These are phyloP conservation scores for Thielaviopsis musarum DNA, from an alignment of 2,329 filamentous ascomycete species.

Conservation along the genomic window DNA sequence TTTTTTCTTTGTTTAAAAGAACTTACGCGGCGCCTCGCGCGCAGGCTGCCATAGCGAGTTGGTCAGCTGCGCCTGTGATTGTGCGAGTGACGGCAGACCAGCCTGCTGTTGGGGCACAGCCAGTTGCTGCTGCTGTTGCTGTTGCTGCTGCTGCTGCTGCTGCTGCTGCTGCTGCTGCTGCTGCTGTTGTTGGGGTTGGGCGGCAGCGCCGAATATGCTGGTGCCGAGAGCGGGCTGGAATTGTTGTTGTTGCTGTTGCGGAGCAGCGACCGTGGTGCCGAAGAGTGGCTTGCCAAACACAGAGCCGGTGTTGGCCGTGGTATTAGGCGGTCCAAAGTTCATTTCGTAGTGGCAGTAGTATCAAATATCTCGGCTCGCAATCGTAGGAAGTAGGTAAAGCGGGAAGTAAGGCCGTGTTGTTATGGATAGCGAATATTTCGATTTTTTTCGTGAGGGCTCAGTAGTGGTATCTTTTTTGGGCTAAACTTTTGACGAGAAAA, in stretches of 20 bases:
- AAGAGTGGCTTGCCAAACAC: constrained; percentile 12
- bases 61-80: constrained; percentile 29
- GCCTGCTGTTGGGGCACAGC: constrained; percentile 12
- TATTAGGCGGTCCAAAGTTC: constrained; percentile 4
- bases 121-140: constrained; percentile 19
- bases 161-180: constrained; percentile 18
- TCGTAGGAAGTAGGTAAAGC: background rate
- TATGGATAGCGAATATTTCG: too few relatives aligned
- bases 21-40: constrained; percentile 32
- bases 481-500: background rate
- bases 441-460: too few relatives aligned
- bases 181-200: background rate
- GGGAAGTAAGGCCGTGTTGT: background rate
- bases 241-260: constrained; percentile 19
- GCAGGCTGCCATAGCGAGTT: constrained; percentile 37
- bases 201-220: constrained; percentile 12
- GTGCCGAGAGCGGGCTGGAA: constrained; percentile 19
- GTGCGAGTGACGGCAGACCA: constrained; percentile 26
- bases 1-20: background rate
- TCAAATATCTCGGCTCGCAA: too few relatives aligned
- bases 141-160: constrained; percentile 13
- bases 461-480: background rate
- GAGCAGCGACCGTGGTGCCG: constrained; percentile 17
- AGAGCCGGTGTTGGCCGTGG: constrained; percentile 10
- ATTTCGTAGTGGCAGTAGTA: background rate